These are phyloP conservation scores for Silene latifolia DNA, from an alignment of 148 eudicot genomes.

Conservation along the genomic window DNA sequence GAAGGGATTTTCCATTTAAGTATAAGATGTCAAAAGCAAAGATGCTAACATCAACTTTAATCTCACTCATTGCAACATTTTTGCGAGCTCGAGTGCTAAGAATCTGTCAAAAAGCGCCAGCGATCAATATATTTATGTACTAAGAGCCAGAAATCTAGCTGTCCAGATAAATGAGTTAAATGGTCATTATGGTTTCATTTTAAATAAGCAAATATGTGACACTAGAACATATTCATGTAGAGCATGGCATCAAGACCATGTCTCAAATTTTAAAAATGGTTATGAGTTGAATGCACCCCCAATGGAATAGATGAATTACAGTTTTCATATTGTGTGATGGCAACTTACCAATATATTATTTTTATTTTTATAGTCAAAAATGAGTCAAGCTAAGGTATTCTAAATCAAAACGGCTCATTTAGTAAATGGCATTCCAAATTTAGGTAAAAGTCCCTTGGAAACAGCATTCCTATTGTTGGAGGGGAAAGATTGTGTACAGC, in stretches of 20 bases:
- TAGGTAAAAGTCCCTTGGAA: not conserved
- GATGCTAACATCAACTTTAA: slow-evolving; percentile 86
- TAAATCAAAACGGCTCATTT: not conserved
- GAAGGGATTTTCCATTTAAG: slow-evolving; percentile 75
- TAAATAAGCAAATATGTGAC: not conserved
- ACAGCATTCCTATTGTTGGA: not conserved
- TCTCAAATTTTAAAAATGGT: not conserved
- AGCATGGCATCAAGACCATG: not conserved
- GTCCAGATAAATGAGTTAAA: not conserved
- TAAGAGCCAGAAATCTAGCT: not conserved
- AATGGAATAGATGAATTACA: not conserved
- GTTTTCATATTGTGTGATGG: not conserved
- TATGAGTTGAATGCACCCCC: not conserved
- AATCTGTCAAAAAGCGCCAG: slow-evolving; percentile 32
- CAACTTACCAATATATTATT: not conserved
- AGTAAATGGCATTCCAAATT: not conserved
- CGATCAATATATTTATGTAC: not conserved
- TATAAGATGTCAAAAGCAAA: slow-evolving; percentile 86
- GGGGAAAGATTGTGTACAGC: not conserved
- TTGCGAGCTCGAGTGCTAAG: slow-evolving; percentile 95
- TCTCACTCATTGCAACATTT: slow-evolving; percentile 76
- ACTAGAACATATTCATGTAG: not conserved
- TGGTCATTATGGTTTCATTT: not conserved
- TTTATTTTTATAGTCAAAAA: not conserved
- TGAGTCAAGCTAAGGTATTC: not conserved